Evolutionary conservation across 257 asterid species (phyloP).

Genomic region (Solanum arcanum): DNA sequence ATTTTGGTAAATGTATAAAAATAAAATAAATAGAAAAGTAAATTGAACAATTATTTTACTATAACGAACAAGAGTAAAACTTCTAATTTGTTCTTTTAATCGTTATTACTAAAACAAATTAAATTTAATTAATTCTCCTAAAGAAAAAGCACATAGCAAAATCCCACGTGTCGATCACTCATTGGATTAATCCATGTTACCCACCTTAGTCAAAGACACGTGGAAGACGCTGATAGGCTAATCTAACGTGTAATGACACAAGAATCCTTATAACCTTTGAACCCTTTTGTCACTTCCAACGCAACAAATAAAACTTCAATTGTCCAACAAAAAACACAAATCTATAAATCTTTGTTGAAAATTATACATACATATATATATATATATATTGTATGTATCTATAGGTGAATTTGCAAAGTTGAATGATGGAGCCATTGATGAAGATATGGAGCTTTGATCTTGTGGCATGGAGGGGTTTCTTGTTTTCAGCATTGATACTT

Average conservation of each 20-base stretch:
- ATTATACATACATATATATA: not conserved
- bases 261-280: not conserved
- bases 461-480: conserved; percentile 51
- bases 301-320: not conserved
- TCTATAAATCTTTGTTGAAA: not conserved
- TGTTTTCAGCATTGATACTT: conserved; percentile 29
- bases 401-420: not conserved
- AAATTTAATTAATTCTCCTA: not conserved
- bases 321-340: not conserved
- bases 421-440: conserved; percentile 21
- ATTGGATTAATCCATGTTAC: not conserved
- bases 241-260: conserved; percentile 37
- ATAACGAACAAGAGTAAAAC: too few relatives aligned
- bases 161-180: conserved; percentile 9
- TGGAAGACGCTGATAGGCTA: conserved; percentile 24
- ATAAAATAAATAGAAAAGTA: too few relatives aligned
- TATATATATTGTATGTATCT: not conserved
- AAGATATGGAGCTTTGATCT: conserved; percentile 40
- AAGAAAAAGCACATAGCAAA: not conserved
- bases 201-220: conserved; percentile 11
- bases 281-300: not conserved
- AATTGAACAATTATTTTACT: too few relatives aligned
- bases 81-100: not conserved
- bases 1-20: too few relatives aligned
- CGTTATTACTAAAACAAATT: not conserved